These are phyloP conservation scores for Ascochyta pisi DNA, from an alignment of 2,329 filamentous ascomycete species.

Conservation along the genomic window DNA sequence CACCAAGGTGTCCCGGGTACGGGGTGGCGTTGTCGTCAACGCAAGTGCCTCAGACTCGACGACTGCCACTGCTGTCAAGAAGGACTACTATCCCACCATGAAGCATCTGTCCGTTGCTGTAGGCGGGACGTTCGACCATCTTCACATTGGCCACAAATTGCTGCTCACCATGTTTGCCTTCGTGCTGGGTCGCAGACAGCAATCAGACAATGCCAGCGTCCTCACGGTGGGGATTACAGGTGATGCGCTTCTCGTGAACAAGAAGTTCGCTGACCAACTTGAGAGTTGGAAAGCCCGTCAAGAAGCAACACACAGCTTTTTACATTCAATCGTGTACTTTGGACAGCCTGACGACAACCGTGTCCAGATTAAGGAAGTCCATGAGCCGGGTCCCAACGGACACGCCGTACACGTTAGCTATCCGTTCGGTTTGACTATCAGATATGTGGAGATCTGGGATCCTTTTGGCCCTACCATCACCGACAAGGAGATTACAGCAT, in stretches of 20 bases:
- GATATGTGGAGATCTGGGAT: slow-evolving; percentile 86
- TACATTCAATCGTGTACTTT: slow-evolving; percentile 68
- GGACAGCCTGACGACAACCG: slow-evolving; percentile 55
- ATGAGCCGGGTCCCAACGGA: slow-evolving; percentile 56
- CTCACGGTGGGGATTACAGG: slow-evolving; percentile 88
- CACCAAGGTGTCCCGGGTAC: slow-evolving; percentile 43
- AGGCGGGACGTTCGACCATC: slow-evolving; percentile 94
- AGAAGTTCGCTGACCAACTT: slow-evolving; percentile 82
- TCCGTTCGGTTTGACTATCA: slow-evolving; percentile 69
- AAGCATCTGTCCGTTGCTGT: slow-evolving; percentile 73
- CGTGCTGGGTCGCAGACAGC: slow-evolving; percentile 59
- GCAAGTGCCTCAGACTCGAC: background rate
- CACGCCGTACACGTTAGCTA: slow-evolving; percentile 65
- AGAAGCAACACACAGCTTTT: slow-evolving; percentile 72
- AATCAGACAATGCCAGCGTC: slow-evolving; percentile 51
- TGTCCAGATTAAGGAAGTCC: slow-evolving; percentile 54
- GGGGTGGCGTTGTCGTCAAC: slow-evolving; percentile 42
- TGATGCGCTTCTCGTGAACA: slow-evolving; percentile 83
- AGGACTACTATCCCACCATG: slow-evolving; percentile 7
- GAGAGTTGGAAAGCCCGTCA: slow-evolving; percentile 82
- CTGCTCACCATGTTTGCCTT: slow-evolving; percentile 87
- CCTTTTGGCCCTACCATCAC: slow-evolving; percentile 90
- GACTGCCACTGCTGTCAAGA: slow-evolving; percentile 20
- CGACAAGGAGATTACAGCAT: slow-evolving; percentile 75
- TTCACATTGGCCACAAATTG: slow-evolving; percentile 96